phyloP scores from a whole-genome alignment of 148 eudicot genomes.

The Dianthus caryophyllus region DNA sequence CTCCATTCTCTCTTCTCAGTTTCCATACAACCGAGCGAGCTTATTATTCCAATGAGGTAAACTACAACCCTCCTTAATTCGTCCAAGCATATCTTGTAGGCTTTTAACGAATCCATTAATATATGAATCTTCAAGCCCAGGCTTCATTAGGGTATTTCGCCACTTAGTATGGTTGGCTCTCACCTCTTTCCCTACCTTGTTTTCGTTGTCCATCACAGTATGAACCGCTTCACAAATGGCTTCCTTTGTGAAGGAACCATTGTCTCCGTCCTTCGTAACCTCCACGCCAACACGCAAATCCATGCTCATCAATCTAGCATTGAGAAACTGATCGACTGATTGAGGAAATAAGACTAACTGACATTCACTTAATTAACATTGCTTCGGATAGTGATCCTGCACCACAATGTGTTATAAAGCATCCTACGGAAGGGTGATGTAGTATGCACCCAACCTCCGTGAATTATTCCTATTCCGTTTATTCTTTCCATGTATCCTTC shows the following conservation, averaged over 20 bases:
- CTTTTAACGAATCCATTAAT: slow-evolving; percentile 4
- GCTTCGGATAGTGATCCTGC: slow-evolving; percentile 21
- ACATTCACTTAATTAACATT: slow-evolving; percentile 30
- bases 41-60: too few relatives aligned
- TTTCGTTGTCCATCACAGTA: slow-evolving; percentile 9
- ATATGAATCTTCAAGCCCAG: slow-evolving; percentile 22
- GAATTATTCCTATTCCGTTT: slow-evolving; percentile 32
- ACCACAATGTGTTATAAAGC: slow-evolving; percentile 24
- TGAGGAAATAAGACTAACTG: slow-evolving; percentile 39
- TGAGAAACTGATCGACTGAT: slow-evolving; percentile 30
- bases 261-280: slow-evolving; percentile 12
- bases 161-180: slow-evolving; percentile 23
- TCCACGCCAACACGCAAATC: slow-evolving; percentile 20
- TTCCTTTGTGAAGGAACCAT: slow-evolving; percentile 8
- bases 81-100: slow-evolving; percentile 10
- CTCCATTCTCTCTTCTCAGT: too few relatives aligned
- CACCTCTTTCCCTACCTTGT: slow-evolving; percentile 1
- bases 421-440: slow-evolving; percentile 22
- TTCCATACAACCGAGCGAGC: too few relatives aligned
- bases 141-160: slow-evolving; percentile 3
- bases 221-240: background rate
- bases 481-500: slow-evolving; percentile 33
- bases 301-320: slow-evolving; percentile 32
- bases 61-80: background rate
- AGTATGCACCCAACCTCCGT: slow-evolving; percentile 42